Evolutionary conservation across 1,284 basidiomycete species (phyloP), one percentile per base, ranked within the genome.

Genomic region (Austroboletus olivaceoglutinosus): DNA sequence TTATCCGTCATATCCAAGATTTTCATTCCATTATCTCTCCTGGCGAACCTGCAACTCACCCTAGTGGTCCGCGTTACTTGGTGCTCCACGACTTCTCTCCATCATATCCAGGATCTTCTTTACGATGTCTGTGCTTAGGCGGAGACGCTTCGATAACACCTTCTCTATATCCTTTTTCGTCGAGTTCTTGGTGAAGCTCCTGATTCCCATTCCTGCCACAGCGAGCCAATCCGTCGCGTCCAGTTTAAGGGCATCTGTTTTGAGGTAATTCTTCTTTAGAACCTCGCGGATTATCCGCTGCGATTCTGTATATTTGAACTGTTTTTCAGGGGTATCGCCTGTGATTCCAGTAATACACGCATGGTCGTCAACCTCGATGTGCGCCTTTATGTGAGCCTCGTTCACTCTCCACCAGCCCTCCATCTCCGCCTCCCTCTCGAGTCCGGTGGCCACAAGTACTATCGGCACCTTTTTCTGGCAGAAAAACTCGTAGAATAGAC

Each of bases 381-480:
- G 30, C 6, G 11, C 8, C 25, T 33, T 27, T 5, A 47, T 9
- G 10, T 7, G 3, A 13, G 8, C 13, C 31, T 40, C 10, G 31
- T 53, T 48, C 18, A 27, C 48, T 22, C 16, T 31, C 51, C 41
- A 48, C 51, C 44, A 53, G 5, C 25, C 34, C 2, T 53, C 51
- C 51, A 53, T 53, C 23, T 27, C 21, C n/a, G 3, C 0, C 51
- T 53, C 43, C 16, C 39, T 2, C 23, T 54, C 52, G 5, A 53
- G 22, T 15, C 41, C 12, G 2, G 52, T 53, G 41, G 18, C 19
- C 3, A 53, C 51, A 11, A 53, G 23, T 4, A 29, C 51, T 1
- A 53, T 16, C 11, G 51, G 51, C 2, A 53, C 41, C 11, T 15
- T 22, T 23, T 6, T 13, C 11, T 23, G 44, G 27, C 45, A 47